These are phyloP conservation scores for Leptomonas pyrrhocoris DNA, from an alignment of 208 protist genomes.

Conservation along the genomic window DNA sequence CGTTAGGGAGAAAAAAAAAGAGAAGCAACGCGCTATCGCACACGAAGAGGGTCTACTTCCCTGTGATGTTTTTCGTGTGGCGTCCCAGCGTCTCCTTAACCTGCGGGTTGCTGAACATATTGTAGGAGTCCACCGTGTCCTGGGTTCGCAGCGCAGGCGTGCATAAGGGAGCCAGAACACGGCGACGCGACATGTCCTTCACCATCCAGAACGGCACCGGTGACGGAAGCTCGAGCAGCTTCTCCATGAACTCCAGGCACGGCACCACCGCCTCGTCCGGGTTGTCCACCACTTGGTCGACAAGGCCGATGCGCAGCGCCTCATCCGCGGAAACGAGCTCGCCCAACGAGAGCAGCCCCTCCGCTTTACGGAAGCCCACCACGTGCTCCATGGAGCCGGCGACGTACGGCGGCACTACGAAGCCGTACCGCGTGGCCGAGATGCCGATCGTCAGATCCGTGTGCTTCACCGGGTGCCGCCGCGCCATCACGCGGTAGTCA, in stretches of 20 bases:
- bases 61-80: slow-evolving; percentile 15
- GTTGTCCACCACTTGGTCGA: slow-evolving; percentile 70
- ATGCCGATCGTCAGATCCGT: slow-evolving; percentile 68
- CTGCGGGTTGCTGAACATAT: slow-evolving; percentile 52
- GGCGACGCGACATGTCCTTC: slow-evolving; percentile 55
- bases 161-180: slow-evolving; percentile 56
- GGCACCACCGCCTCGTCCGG: slow-evolving; percentile 60
- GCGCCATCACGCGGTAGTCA: slow-evolving; percentile 84
- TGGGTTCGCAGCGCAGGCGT: slow-evolving; percentile 52
- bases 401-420: slow-evolving; percentile 73
- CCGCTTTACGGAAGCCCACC: slow-evolving; percentile 65
- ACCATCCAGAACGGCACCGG: slow-evolving; percentile 68
- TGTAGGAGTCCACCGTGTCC: slow-evolving; percentile 59
- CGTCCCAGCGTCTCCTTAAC: slow-evolving; percentile 32
- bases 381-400: slow-evolving; percentile 58
- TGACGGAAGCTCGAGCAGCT: slow-evolving; percentile 46
- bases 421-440: slow-evolving; percentile 54
- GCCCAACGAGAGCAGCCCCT: slow-evolving; percentile 59
- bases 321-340: slow-evolving; percentile 49
- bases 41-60: background rate
- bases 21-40: too few species aligned
- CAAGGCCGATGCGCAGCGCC: slow-evolving; percentile 57
- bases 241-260: slow-evolving; percentile 64
- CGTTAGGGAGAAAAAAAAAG: too few species aligned
- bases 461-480: slow-evolving; percentile 18